Evolutionary conservation across 1,284 basidiomycete species (phyloP).

Genomic region (Ceratobasidium sp.): DNA sequence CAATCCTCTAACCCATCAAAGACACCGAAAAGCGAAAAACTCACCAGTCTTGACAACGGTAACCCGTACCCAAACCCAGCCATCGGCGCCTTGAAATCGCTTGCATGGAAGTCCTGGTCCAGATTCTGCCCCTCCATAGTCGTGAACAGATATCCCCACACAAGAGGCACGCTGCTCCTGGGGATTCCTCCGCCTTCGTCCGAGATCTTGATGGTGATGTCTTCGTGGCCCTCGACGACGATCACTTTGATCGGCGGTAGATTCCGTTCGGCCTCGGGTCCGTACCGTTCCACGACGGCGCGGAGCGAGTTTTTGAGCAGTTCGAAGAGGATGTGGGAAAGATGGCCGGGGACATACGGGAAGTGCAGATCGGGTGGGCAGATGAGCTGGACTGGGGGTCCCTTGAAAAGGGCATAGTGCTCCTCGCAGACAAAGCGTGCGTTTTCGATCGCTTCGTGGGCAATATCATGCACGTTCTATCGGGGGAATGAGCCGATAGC

Average conservation of each 20-base stretch:
- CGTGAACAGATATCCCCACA: constrained; percentile 99
- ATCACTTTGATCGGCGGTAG: constrained; percentile 98
- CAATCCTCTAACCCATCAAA: constrained; percentile 4
- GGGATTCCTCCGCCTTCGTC: constrained; percentile 98
- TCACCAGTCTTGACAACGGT: constrained; percentile 86
- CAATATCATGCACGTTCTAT: constrained; percentile 92
- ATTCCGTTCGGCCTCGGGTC: constrained; percentile 79
- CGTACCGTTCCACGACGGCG: constrained; percentile 94
- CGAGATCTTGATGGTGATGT: constrained; percentile 98
- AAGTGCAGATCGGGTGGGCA: constrained; percentile 90
- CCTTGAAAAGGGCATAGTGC: constrained; percentile 95
- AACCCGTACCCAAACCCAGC: constrained; percentile 97
- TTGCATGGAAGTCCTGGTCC: constrained; percentile 87
- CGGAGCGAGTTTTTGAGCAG: constrained; percentile 98
- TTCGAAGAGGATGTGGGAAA: constrained; percentile 96
- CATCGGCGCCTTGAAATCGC: constrained; percentile 98
- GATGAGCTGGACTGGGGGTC: constrained; percentile 95
- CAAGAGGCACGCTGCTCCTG: constrained; percentile 90
- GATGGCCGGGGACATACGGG: constrained; percentile 95
- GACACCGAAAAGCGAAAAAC: constrained; percentile 52
- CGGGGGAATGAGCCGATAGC: constrained; percentile 38
- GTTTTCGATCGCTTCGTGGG: constrained; percentile 99
- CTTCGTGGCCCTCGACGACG: constrained; percentile 86
- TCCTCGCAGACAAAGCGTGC: constrained; percentile 98
- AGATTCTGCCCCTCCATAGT: constrained; percentile 93